Percentiles rank a stretch among this genome's conserved stretches.
Conservation (phyloP, 192 early-diverging fungal species). For the Backusella psychrophila region DNA sequence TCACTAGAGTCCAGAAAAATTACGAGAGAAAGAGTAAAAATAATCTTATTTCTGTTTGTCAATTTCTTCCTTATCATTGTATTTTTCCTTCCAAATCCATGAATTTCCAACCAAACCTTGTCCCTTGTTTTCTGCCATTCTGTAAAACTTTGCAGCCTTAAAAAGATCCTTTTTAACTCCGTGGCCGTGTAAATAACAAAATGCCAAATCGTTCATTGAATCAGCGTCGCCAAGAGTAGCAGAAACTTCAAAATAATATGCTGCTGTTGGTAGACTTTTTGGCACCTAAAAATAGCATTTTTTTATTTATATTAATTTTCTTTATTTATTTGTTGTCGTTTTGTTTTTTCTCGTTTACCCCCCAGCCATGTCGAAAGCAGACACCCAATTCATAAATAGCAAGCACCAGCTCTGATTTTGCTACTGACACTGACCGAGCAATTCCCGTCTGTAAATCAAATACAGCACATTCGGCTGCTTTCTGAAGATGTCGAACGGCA, state of each 20-base stretch:
- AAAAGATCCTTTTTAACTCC: slow-evolving; percentile 77
- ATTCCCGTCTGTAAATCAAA: slow-evolving; percentile 56
- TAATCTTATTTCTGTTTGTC: background rate
- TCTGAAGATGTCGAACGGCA: slow-evolving; percentile 70
- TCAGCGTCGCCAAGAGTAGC: slow-evolving; percentile 79
- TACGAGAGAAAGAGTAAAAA: too few species aligned
- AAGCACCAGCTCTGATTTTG: slow-evolving; percentile 65
- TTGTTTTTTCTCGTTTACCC: slow-evolving; percentile 36
- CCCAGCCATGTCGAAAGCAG: slow-evolving; percentile 81
- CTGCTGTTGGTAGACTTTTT: slow-evolving; percentile 68
- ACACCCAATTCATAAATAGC: slow-evolving; percentile 80
- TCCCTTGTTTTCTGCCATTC: slow-evolving; percentile 68
- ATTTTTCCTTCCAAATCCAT: slow-evolving; percentile 82
- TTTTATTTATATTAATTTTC: background rate
- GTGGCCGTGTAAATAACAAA: slow-evolving; percentile 69
- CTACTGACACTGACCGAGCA: slow-evolving; percentile 44
- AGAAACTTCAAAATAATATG: slow-evolving; percentile 80
- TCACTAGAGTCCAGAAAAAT: too few species aligned
- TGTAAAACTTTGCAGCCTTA: slow-evolving; percentile 71
- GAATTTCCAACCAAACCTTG: slow-evolving; percentile 71
- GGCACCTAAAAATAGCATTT: slow-evolving; percentile 29
- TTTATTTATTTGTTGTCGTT: background rate
- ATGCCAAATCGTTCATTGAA: slow-evolving; percentile 72
- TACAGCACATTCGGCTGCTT: slow-evolving; percentile 64
- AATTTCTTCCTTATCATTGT: slow-evolving; percentile 40